These are phyloP conservation scores for Quillaja saponaria DNA, from an alignment of 306 rosid genomes.

Conservation along the genomic window DNA sequence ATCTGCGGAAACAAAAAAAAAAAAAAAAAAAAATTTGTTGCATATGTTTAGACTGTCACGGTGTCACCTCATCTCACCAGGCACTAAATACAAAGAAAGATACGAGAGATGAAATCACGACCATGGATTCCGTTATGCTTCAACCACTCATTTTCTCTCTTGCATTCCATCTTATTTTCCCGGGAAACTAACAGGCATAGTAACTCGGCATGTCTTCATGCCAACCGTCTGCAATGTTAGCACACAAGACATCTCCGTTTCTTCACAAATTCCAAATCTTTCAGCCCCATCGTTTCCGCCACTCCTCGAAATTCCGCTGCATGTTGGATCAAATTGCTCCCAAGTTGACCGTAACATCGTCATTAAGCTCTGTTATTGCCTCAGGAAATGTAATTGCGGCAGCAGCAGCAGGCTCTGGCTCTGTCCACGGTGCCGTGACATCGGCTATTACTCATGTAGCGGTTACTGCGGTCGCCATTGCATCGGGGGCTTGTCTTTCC, in stretches of 20 bases:
- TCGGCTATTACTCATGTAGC: conserved; percentile 96
- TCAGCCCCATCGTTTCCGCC: conserved; percentile 36
- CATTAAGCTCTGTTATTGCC: conserved; percentile 53
- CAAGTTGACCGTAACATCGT: conserved; percentile 47
- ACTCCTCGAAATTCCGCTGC: conserved; percentile 49
- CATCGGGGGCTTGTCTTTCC: conserved; percentile 97
- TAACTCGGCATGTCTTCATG: conserved; percentile 51
- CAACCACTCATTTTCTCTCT: background rate
- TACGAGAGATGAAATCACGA: no score
- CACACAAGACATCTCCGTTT: conserved; percentile 45
- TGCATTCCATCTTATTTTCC: conserved; percentile 11
- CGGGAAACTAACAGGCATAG: conserved; percentile 38
- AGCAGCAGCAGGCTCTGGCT: conserved; percentile 57
- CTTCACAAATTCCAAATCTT: conserved; percentile 38
- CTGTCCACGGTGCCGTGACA: conserved; percentile 79
- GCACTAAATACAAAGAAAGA: no score
- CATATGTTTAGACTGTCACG: no score
- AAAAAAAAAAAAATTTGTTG: no score
- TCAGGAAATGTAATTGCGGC: conserved; percentile 80
- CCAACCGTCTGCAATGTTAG: conserved; percentile 49
- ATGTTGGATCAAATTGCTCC: conserved; percentile 50
- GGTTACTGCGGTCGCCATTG: conserved; percentile 92
- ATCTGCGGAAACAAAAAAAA: no score
- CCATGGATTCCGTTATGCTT: no score
- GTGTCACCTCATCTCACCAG: no score